Percentiles rank a stretch among this genome's conserved stretches.
Conservation (phyloP, 768 basidiomycete species). For the Lyophyllum decastes region DNA sequence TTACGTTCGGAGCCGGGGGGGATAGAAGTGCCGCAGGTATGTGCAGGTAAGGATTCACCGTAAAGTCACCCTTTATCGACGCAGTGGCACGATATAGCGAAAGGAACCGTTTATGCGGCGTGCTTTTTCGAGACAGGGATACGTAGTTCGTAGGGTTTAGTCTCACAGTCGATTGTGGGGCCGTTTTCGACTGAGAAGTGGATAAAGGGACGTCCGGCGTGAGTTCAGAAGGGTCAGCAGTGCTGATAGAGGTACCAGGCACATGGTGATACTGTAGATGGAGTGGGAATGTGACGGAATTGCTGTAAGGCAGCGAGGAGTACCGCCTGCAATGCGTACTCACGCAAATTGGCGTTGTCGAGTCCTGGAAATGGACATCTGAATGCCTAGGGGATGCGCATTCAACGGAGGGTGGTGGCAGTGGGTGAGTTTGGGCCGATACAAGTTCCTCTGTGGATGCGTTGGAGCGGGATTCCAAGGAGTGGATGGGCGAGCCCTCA, state of each 20-base stretch:
- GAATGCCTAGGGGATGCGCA: neutral
- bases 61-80: constrained; percentile 36
- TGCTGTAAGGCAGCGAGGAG: constrained; percentile 8
- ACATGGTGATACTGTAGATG: constrained; percentile 12
- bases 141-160: constrained; percentile 32
- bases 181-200: neutral
- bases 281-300: constrained; percentile 3
- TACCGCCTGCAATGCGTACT: constrained; percentile 2
- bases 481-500: constrained; percentile 3
- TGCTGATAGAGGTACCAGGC: constrained; percentile 10
- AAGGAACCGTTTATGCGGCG: constrained; percentile 15
- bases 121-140: constrained; percentile 31
- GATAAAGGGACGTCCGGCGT: neutral
- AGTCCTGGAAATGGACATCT: neutral
- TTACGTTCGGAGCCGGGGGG: constrained; percentile 16
- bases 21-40: constrained; percentile 39
- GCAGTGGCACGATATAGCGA: constrained; percentile 19
- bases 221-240: neutral
- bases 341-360: neutral
- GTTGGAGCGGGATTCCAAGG: neutral
- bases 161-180: neutral
- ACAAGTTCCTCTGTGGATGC: constrained; percentile 2
- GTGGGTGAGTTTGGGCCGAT: constrained; percentile 2
- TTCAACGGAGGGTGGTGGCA: neutral
- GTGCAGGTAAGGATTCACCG: constrained; percentile 41